Base-by-base conservation (phyloP, 78 protist genomes). In the Pigoraptor vietnamica region DNA sequence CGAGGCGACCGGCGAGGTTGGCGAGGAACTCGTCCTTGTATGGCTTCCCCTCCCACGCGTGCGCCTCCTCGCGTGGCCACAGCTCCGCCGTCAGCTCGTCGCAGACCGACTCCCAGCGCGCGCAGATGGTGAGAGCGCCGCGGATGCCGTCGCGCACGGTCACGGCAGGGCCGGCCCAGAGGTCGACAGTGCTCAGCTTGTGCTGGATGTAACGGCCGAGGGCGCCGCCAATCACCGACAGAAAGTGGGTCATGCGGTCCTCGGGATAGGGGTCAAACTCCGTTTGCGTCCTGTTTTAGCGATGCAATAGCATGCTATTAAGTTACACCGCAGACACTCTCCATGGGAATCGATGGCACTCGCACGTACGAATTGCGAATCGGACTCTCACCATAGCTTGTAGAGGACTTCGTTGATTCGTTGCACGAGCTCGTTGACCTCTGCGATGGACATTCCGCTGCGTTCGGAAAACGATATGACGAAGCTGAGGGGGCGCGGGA, bases 161-260 rank as follows among this genome's bases (percentile, higher is more conserved):
- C 24, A 29, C 82, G 87, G 35, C n/a, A 14, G 24, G 79, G 67
- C 2, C 82, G 37, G 6, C 86, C 90, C 90, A 86, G 37, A 86
- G 25, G 24, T 24, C 48, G 29, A 1, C 0, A 23, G 37, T n/a
- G 86, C 34, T 23, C 24, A 86, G 0, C 29, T n/a, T 19, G 34
- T 48, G 89, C 39, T 87, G 90, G 40, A 56, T 32, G 79, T 38
- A 25, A 35, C 24, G 67, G n/a, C 29, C n/a, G 25, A 86, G 24
- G 14, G 90, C 79, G 33, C 23, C 56, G 40, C 38, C 84, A 56
- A 86, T 36, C 40, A 90, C 39, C 14, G 25, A 19, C 21, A 91
- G 1, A 2, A 91, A 14, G 87, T 91, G 92, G 14, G 37, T 25
- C 92, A 90, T 90, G 56, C 92, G 89, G 81, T n/a, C 48, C 84